These are phyloP conservation scores for Athelia psychrophila DNA, from an alignment of 1,284 basidiomycete species.

Conservation along the genomic window DNA sequence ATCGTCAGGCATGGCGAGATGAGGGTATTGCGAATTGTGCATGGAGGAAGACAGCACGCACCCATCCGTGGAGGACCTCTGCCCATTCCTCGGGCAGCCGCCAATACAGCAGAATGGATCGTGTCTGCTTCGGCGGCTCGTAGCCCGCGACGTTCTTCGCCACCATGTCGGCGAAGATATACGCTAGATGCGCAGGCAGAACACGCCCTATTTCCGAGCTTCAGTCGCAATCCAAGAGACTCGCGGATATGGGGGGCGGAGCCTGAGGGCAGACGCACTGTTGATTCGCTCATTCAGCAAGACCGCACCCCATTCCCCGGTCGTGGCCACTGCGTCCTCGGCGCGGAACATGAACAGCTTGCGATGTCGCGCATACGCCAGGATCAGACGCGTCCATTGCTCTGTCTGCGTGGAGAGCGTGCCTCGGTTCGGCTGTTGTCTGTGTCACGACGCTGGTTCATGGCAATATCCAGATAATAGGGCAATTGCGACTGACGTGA, in stretches of 20 bases:
- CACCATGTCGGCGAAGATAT: constrained; percentile 60
- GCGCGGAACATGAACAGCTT: constrained; percentile 61
- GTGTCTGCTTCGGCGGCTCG: constrained; percentile 70
- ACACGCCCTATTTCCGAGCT: constrained; percentile 48
- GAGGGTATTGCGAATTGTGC: constrained; percentile 13
- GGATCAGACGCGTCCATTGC: constrained; percentile 69
- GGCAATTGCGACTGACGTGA: constrained; percentile 56
- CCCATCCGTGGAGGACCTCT: constrained; percentile 75
- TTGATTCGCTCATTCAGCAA: constrained; percentile 74
- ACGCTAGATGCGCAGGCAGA: constrained; percentile 52
- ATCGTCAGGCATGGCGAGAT: background rate
- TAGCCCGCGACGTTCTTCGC: constrained; percentile 59
- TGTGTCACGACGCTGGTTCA: constrained; percentile 22
- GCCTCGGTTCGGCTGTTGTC: constrained; percentile 67
- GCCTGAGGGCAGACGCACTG: constrained; percentile 38
- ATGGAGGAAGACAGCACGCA: constrained; percentile 36
- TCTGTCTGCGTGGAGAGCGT: constrained; percentile 58
- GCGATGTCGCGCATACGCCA: constrained; percentile 65
- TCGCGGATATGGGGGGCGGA: background rate
- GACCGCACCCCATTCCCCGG: constrained; percentile 73
- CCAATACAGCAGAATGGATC: constrained; percentile 69
- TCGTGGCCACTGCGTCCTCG: constrained; percentile 65
- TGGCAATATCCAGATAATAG: constrained; percentile 6
- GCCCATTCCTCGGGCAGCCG: constrained; percentile 79
- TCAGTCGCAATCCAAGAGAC: background rate